A percentile compares a stretch with the other conserved stretches of the same genome.
These are phyloP conservation scores for Tilletia setariae DNA, from an alignment of 1,284 basidiomycete species.

Conservation along the genomic window DNA sequence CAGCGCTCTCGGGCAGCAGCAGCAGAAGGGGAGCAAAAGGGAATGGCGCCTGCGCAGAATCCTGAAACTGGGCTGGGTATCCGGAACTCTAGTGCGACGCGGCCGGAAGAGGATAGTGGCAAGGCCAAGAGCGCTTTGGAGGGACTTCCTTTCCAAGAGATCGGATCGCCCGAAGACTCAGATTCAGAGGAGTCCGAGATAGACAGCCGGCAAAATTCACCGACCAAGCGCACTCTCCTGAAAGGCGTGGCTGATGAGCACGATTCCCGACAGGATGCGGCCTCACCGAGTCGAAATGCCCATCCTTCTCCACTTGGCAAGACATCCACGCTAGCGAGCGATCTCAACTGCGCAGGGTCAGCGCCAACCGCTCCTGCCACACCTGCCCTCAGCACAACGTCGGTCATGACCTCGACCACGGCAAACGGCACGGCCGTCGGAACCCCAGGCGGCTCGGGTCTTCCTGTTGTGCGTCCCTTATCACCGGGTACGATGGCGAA, in stretches of 20 bases:
- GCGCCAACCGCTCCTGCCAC: not conserved
- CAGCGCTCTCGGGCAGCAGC: conserved; percentile 23
- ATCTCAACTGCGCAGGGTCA: not conserved
- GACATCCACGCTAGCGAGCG: not conserved
- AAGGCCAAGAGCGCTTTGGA: conserved; percentile 12
- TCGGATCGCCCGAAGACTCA: conserved; percentile 42
- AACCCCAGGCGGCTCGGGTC: not conserved
- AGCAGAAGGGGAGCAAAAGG: conserved; percentile 19
- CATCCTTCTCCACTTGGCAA: not conserved
- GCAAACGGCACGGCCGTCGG: not conserved
- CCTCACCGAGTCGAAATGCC: no score
- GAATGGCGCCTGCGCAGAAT: not conserved
- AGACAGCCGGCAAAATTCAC: conserved; percentile 9
- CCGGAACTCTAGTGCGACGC: not conserved
- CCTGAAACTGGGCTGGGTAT: not conserved
- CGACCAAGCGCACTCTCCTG: conserved; percentile 12
- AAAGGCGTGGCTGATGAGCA: conserved; percentile 32
- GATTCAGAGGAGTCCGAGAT: conserved; percentile 21
- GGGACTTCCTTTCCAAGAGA: conserved; percentile 43
- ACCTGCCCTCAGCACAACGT: no score
- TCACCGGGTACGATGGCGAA: conserved; percentile 13
- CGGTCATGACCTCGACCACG: not conserved
- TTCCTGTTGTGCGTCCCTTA: not conserved
- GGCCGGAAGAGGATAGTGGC: not conserved
- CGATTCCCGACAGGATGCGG: conserved; percentile 13